These are phyloP conservation scores for Coprinellus micaceus DNA, from an alignment of 768 basidiomycete species.

Conservation along the genomic window DNA sequence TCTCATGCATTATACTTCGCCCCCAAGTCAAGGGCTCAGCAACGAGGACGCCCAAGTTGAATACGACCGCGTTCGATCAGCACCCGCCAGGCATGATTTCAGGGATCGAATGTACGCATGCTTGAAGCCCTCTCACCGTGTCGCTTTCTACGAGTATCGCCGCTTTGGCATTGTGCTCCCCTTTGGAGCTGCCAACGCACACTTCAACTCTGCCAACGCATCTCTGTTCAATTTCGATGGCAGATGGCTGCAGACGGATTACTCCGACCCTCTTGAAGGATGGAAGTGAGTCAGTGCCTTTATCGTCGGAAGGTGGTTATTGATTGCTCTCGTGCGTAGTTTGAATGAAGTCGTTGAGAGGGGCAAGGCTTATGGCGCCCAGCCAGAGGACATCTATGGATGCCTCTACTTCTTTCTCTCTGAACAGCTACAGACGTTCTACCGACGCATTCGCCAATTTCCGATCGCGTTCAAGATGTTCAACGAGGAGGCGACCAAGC, in stretches of 20 bases:
- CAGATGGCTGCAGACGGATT: conserved; percentile 32
- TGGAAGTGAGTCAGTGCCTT: conserved; percentile 31
- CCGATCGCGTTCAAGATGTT: conserved; percentile 21
- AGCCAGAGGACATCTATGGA: conserved; percentile 37
- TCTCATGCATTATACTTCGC: too few relatives aligned
- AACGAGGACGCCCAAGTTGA: conserved; percentile 17
- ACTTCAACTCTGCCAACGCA: conserved; percentile 33
- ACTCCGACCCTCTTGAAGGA: conserved; percentile 31
- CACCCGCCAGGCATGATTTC: conserved; percentile 30
- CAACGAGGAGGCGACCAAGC: conserved; percentile 22
- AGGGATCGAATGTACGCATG: conserved; percentile 32
- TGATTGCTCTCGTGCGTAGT: conserved; percentile 16
- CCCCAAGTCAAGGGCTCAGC: too few relatives aligned
- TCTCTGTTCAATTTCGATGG: conserved; percentile 32
- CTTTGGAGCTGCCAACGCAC: conserved; percentile 33
- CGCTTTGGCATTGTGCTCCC: conserved; percentile 37
- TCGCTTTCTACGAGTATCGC: conserved; percentile 32
- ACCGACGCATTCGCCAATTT: conserved; percentile 24
- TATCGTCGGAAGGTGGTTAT: neutral
- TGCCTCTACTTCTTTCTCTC: conserved; percentile 41
- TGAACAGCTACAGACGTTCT: conserved; percentile 32
- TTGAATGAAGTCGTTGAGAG: conserved; percentile 24
- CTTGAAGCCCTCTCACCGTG: conserved; percentile 37
- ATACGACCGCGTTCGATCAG: conserved; percentile 26
- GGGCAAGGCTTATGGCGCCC: conserved; percentile 30